Base-by-base conservation (phyloP, 2,329 filamentous ascomycete species). In the Tolypocladium amazonense region DNA sequence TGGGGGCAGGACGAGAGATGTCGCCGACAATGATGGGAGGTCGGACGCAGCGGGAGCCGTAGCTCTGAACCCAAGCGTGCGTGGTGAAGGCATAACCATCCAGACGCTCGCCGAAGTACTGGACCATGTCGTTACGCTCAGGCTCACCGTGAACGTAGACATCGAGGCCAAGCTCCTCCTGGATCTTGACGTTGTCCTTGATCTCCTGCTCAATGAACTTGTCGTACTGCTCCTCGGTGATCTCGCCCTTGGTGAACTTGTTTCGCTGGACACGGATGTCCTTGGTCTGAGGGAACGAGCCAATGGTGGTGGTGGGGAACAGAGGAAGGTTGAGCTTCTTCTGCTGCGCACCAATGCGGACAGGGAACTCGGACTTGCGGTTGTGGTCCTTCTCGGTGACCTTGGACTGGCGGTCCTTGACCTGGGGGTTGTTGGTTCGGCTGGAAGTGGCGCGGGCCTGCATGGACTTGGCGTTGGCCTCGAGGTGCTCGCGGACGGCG, bases 151-250 rank as follows among this genome's bases (percentile, higher is more conserved):
- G 94, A 66, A 99, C 94, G 75, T 89, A 90, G 76, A 99, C 94
- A 70, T 99, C 94, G 59, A 99, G 88, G 77, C 86, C 92, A 72
- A 99, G 92, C 82, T 97, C 94, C 72, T 97, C 92, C 82, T 99
- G 94, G 77, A 97, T 90, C 83, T 92, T 90, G 79, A 99, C 85
- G 73, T 93, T 91, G 64, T 95, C 88, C 72, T 91, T 83, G 70
- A 99, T 99, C 86, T 99, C 94, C 84, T 96, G 89, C 85, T 97
- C 90, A 70, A 99, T 99, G 85, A 99, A 99, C 78, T 90, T 89
- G 82, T 99, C 94, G 79, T 99, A 99, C 81, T 97, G 81, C 73
- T 88, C 84, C 69, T 87, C 82, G 57, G 88, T 92, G 77, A 99
- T 97, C 79, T 97, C 92, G 73, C 89, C 89, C 88, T 99, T 99